Percentiles rank a stretch among this genome's conserved stretches.
Evolutionary conservation across 345 rosid genomes (phyloP).

Genomic region (Populus euphratica): DNA sequence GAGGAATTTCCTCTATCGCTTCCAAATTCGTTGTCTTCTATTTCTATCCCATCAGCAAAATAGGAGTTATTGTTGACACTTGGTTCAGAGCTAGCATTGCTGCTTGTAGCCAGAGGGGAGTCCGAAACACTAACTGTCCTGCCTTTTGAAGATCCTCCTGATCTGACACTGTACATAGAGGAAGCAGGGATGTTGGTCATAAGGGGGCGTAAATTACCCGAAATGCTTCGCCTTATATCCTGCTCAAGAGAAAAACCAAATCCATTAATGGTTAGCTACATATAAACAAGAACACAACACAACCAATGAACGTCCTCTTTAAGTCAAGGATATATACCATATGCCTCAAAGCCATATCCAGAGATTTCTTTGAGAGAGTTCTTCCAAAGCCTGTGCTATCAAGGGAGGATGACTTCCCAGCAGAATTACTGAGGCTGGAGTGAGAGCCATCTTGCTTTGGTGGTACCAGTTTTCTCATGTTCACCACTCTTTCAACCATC

Average conservation of each 20-base stretch:
- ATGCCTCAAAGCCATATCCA: slow-evolving; percentile 34
- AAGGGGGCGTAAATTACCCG: slow-evolving; percentile 27
- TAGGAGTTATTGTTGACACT: slow-evolving; percentile 20
- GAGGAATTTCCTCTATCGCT: slow-evolving; percentile 51
- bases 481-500: slow-evolving; percentile 33
- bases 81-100: slow-evolving; percentile 28
- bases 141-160: slow-evolving; percentile 28
- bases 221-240: slow-evolving; percentile 28
- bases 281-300: background rate
- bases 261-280: background rate
- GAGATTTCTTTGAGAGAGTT: slow-evolving; percentile 29
- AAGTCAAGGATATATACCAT: slow-evolving; percentile 16
- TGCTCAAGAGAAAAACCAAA: slow-evolving; percentile 9
- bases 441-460: slow-evolving; percentile 37
- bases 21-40: slow-evolving; percentile 29
- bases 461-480: slow-evolving; percentile 29
- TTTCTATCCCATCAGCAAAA: slow-evolving; percentile 20
- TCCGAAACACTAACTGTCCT: slow-evolving; percentile 17
- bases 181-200: slow-evolving; percentile 72
- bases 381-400: slow-evolving; percentile 27
- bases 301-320: too few species aligned
- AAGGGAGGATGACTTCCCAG: slow-evolving; percentile 22
- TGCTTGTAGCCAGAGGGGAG: slow-evolving; percentile 29
- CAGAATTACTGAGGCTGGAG: slow-evolving; percentile 26
- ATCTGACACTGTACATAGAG: slow-evolving; percentile 36